Evolutionary conservation across 305 asterid species (phyloP).

Genomic region (Fraxinus baroniana): DNA sequence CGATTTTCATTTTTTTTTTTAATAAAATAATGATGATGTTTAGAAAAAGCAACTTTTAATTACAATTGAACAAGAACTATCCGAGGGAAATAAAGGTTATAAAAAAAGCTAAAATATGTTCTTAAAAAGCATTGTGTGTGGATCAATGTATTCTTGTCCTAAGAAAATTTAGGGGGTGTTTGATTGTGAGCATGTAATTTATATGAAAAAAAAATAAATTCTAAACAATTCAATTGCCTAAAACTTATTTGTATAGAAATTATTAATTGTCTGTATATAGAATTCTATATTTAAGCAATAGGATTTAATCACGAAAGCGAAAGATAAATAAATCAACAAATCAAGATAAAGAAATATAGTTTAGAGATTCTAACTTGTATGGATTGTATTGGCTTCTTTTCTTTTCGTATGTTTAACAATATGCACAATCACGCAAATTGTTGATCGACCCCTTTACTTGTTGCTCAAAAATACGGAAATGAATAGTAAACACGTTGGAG

Average conservation of each 20-base stretch:
- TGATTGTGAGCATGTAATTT: too few species aligned
- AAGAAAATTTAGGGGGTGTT: too few species aligned
- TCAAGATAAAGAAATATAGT: neutral
- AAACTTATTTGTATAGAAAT: too few species aligned
- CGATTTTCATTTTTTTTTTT: too few species aligned
- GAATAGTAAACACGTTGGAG: neutral
- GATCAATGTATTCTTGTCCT: neutral
- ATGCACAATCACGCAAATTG: neutral
- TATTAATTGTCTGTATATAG: neutral
- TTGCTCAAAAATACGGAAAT: neutral
- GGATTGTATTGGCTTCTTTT: neutral
- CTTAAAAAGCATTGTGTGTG: neutral
- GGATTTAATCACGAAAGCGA: neutral
- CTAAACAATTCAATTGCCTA: too few species aligned
- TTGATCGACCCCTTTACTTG: neutral
- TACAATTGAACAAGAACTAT: neutral
- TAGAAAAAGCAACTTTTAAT: too few species aligned
- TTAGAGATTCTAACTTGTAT: neutral
- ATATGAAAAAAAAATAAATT: too few species aligned
- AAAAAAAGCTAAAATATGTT: too few species aligned
- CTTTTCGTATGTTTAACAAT: neutral
- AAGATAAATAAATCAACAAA: neutral
- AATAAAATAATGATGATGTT: too few species aligned
- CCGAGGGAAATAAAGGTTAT: neutral
- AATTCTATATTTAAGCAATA: neutral